Evolutionary conservation across 2,329 filamentous ascomycete genomes (phyloP), one percentile per base, ranked within the genome.

Genomic region (Ambrosiella cleistominuta): DNA sequence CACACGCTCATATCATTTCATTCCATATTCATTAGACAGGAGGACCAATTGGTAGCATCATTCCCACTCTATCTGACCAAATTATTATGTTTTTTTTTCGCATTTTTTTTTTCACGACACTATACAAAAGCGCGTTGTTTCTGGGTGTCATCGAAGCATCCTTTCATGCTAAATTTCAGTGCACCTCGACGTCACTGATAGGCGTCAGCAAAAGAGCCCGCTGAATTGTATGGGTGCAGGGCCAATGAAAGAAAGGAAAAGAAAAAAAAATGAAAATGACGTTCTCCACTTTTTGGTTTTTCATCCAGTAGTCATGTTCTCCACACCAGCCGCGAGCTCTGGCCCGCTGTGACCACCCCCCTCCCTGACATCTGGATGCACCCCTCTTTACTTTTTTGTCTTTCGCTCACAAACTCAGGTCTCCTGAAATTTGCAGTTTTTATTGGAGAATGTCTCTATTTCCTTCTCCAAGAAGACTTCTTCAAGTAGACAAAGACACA

Each of bases 61-160:
- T 27, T 27, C 27, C 27, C 27, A 27, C 27, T 27, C 27, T 27
- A 27, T 27, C 27, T 27, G 3, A 3, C 27, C 3, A 27, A 27
- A 27, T 27, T 27, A 27, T 27, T 27, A 27, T 27, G 27, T 5
- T 27, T 27, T 27, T 27, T 27, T 27, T 27, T 27, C 13, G 47
- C 12, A 13, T 27, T 27, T 27, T 27, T 27, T 27, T 27, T 27
- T 27, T 27, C 15, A 15, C 38, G 27, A 42, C 37, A 42, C 36
- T 40, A 39, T 36, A 42, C 38, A 54, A 9, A 17, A 54, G 52
- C 36, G 36, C 51, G 36, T 38, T 54, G 52, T 54, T 54, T 38
- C 37, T 54, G 13, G 37, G 52, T 54, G 15, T 42, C 52, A 54
- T 54, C 27, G n/a, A 44, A 19, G 36, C 52, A 54, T 54, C 52